Conservation (phyloP, 495 filamentous ascomycete genomes). For the Penicillium coffeae region DNA sequence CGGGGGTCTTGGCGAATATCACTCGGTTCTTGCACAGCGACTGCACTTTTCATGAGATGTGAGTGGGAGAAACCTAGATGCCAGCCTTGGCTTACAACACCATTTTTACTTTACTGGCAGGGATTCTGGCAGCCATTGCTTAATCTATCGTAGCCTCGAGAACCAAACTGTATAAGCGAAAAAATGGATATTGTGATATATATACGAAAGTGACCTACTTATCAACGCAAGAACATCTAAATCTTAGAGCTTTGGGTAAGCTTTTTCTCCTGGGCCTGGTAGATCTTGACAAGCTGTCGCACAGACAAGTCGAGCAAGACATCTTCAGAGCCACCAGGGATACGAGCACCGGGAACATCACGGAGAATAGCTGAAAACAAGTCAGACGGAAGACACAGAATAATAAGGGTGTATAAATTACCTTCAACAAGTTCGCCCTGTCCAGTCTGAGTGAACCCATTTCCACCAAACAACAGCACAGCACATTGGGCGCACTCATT, state of each 20-base stretch:
- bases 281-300: constrained; percentile 69
- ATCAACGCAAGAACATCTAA: constrained; percentile 2
- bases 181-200: not conserved
- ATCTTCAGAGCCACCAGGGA: constrained; percentile 72
- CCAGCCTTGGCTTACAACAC: no score
- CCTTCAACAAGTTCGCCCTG: constrained; percentile 69
- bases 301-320: constrained; percentile 69
- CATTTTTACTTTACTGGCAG: no score
- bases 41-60: no score
- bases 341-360: constrained; percentile 58
- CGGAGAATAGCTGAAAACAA: constrained; percentile 52
- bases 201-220: not conserved
- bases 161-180: no score
- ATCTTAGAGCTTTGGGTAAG: constrained; percentile 47
- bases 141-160: no score
- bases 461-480: constrained; percentile 68
- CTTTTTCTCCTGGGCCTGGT: constrained; percentile 57
- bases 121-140: no score
- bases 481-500: constrained; percentile 66
- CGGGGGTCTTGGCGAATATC: no score
- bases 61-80: no score
- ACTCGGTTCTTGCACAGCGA: no score
- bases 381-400: not conserved
- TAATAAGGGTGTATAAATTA: constrained; percentile 19
- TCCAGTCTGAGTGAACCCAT: constrained; percentile 64